Evolutionary conservation across 1,284 basidiomycete genomes (phyloP).

Genomic region (Xanthoconium separans): DNA sequence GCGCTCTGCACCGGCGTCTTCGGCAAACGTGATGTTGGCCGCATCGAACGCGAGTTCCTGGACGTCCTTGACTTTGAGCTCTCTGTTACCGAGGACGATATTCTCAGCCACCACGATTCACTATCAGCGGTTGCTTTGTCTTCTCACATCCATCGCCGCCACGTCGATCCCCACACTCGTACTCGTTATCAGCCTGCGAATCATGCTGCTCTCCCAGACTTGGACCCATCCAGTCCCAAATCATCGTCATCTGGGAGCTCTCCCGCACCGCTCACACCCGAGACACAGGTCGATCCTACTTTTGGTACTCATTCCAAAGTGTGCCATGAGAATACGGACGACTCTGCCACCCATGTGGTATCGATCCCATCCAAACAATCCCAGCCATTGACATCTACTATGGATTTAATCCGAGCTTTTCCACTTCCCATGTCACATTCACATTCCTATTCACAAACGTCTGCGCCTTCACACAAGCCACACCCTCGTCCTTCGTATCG

Average conservation of each 20-base stretch:
- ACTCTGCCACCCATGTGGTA: conserved; percentile 1
- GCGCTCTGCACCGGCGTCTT: conserved; percentile 76
- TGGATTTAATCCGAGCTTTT: conserved; percentile 34
- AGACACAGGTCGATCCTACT: conserved; percentile 14
- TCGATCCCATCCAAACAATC: conserved; percentile 19
- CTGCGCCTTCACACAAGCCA: conserved; percentile 25
- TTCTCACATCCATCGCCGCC: conserved; percentile 27
- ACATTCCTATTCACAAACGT: conserved; percentile 18
- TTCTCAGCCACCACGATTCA: conserved; percentile 59
- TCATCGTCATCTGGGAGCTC: conserved; percentile 36
- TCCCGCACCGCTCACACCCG: conserved; percentile 30
- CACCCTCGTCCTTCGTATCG: conserved; percentile 30
- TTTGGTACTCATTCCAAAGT: conserved; percentile 18
- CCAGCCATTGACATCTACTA: conserved; percentile 22
- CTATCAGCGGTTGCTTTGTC: conserved; percentile 43
- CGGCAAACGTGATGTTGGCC: conserved; percentile 72
- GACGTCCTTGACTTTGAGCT: conserved; percentile 74
- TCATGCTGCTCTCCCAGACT: conserved; percentile 23
- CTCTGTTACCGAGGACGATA: conserved; percentile 57
- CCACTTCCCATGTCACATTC: conserved; percentile 29
- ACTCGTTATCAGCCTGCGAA: conserved; percentile 18
- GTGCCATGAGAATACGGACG: conserved; percentile 14
- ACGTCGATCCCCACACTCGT: conserved; percentile 20
- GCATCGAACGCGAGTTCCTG: conserved; percentile 76
- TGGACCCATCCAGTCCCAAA: conserved; percentile 35